phyloP scores from a whole-genome alignment of 805 yeast genomes.

The Yamadazyma sp. region DNA sequence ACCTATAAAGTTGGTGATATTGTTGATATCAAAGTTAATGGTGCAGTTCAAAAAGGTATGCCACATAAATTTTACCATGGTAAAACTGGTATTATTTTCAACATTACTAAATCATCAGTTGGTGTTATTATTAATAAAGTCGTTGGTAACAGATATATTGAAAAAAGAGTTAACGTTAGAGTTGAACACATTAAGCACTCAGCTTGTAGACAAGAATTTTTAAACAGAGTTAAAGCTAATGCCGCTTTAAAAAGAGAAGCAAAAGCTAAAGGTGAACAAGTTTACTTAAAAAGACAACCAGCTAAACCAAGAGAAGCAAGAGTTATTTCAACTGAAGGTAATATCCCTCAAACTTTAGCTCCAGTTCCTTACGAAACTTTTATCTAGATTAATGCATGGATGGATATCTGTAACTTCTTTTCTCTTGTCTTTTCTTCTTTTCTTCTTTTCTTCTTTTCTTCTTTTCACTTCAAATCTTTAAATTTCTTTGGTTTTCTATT shows the following conservation, averaged over 20 bases:
- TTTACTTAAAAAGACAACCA: slow-evolving; percentile 96
- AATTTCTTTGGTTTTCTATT: no score
- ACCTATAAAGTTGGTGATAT: slow-evolving; percentile 98
- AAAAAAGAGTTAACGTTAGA: slow-evolving; percentile 98
- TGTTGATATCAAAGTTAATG: slow-evolving; percentile 99
- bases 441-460: no score
- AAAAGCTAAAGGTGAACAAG: slow-evolving; percentile 87
- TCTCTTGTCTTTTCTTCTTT: no score
- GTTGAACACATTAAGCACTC: slow-evolving; percentile 99
- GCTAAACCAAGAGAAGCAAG: slow-evolving; percentile 94
- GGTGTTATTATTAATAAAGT: slow-evolving; percentile 98
- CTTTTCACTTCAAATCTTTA: no score
- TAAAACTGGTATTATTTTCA: slow-evolving; percentile 98
- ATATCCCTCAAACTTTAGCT: slow-evolving; percentile 94
- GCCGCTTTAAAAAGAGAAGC: slow-evolving; percentile 94
- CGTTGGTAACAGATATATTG: slow-evolving; percentile 98
- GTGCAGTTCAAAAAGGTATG: slow-evolving; percentile 99
- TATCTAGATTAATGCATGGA: no score
- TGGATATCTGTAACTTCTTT: no score
- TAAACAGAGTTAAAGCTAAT: slow-evolving; percentile 96
- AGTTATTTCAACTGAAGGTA: slow-evolving; percentile 75
- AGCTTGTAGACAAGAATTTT: slow-evolving; percentile 98
- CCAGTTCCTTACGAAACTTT: slow-evolving; percentile 99
- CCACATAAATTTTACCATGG: slow-evolving; percentile 99
- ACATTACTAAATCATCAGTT: slow-evolving; percentile 97